Base-by-base conservation (phyloP, 2,329 filamentous ascomycete species). In the Ustulina deusta region DNA sequence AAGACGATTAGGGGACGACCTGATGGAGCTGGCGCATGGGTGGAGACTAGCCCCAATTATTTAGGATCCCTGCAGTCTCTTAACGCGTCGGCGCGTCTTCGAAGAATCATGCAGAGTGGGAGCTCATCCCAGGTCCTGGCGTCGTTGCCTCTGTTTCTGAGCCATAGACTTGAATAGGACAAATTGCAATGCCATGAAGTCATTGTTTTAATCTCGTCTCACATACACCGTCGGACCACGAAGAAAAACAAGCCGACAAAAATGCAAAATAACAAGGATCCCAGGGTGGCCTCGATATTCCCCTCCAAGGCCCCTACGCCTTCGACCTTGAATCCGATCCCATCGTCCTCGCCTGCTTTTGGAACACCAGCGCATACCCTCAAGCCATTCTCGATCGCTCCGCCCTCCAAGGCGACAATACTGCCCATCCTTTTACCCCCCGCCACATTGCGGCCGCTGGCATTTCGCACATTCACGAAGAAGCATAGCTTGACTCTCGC, bases 381-480 rank as follows among this genome's bases (percentile, higher is more conserved):
- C 59, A 87, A 86, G 73, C 88, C 90, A 17, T 90, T 90, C 77
- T 82, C 81, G 38, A 79, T 86, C 69, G 82, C 84, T 29, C 81
- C 83, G 1, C 81, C 84, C 27, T 74, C 78, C 48, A 85, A 87
- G 72, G 85, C 89, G 13, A 85, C 85, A 6, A 92, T 98, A 55
- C 85, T 99, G 1, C 94, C 96, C 3, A 96, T 99, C 65, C 85
- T 97, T 40, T 89, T 99, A 4, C 94, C 95, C 3, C 92, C 94
- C 0, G 89, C 93, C 10, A 97, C 93, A 0, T 83, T 99, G 46
- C 87, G 97, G 69, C 95, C 96, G 2, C 85, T 98, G 22, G 97
- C 96, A 9, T 98, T 99, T 77, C 90, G 96, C 54, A 97, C 93
- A 0, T 97, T 99, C 73, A 99, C 96, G 1, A 97, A 97, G 80